Percentiles rank a stretch among this genome's conserved stretches.
These are phyloP conservation scores for Alternaria consortialis DNA, from an alignment of 2,329 filamentous ascomycete genomes.

Conservation along the genomic window DNA sequence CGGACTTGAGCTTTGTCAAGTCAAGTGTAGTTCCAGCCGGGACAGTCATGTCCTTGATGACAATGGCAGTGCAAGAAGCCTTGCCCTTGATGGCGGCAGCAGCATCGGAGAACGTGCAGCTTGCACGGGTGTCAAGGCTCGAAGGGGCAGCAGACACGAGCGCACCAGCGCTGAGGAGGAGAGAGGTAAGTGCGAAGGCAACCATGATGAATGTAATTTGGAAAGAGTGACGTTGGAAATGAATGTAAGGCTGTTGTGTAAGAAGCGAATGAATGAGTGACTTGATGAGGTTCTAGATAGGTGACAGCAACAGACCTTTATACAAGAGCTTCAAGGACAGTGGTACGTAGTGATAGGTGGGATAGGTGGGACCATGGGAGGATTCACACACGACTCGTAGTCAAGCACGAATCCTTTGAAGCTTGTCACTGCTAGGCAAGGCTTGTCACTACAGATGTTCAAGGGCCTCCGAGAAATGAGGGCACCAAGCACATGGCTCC, in stretches of 20 bases:
- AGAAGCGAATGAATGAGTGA: conserved; percentile 11
- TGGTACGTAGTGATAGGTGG: not conserved
- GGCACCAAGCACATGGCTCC: conserved; percentile 1
- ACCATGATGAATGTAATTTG: conserved; percentile 28
- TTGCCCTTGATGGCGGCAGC: conserved; percentile 60
- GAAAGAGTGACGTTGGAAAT: conserved; percentile 17
- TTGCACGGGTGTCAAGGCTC: conserved; percentile 41
- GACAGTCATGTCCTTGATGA: conserved; percentile 63
- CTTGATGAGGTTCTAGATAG: not conserved
- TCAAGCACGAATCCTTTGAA: conserved; percentile 4
- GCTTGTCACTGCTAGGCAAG: conserved; percentile 16
- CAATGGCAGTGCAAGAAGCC: conserved; percentile 63
- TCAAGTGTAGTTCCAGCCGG: conserved; percentile 68
- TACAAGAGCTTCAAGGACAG: conserved; percentile 12
- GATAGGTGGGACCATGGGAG: not conserved
- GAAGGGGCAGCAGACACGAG: conserved; percentile 43
- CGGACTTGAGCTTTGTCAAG: conserved; percentile 61
- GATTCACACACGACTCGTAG: not conserved
- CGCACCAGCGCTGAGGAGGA: conserved; percentile 40
- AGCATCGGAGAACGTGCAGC: conserved; percentile 66
- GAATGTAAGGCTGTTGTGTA: conserved; percentile 17
- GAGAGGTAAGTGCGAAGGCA: conserved; percentile 30
- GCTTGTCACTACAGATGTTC: conserved; percentile 4
- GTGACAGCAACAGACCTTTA: conserved; percentile 22
- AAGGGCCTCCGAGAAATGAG: conserved; percentile 5